A percentile compares a stretch with the other conserved stretches of the same genome.
Evolutionary conservation across 2,329 filamentous ascomycete species (phyloP).

Genomic region (Ceratocystis cacaofunesta): DNA sequence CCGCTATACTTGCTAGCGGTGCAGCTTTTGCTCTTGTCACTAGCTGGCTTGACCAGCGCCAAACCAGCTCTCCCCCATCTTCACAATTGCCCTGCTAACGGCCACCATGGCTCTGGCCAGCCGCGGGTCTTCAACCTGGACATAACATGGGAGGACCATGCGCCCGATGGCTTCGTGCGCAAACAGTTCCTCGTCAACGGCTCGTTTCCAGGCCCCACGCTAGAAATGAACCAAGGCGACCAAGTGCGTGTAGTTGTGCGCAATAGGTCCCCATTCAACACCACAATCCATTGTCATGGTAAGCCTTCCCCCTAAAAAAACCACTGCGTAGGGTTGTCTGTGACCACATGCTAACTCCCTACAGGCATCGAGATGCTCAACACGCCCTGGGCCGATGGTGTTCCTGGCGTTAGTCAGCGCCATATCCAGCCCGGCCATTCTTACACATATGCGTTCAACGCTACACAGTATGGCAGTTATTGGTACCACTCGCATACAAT

Average conservation of each 20-base stretch:
- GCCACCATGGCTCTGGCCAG: not conserved
- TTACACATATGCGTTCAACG: slow-evolving; percentile 41
- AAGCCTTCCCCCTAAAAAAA: not conserved
- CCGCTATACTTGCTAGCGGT: not conserved
- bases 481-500: slow-evolving; percentile 46
- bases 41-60: not conserved
- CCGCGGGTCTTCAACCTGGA: slow-evolving; percentile 21
- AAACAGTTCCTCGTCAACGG: slow-evolving; percentile 41
- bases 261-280: slow-evolving; percentile 34
- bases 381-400: slow-evolving; percentile 47
- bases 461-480: slow-evolving; percentile 41
- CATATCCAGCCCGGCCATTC: slow-evolving; percentile 33
- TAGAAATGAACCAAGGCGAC: slow-evolving; percentile 40
- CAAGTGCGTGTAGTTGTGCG: slow-evolving; percentile 30
- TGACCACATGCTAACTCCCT: not conserved
- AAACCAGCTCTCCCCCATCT: not conserved
- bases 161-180: slow-evolving; percentile 31
- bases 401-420: slow-evolving; percentile 40
- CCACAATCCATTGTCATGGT: slow-evolving; percentile 38
- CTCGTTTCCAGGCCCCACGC: slow-evolving; percentile 45
- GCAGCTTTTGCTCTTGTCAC: not conserved
- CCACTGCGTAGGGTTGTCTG: not conserved
- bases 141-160: slow-evolving; percentile 27
- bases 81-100: not conserved
- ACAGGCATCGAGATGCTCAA: slow-evolving; percentile 33